Percentiles rank a stretch among this genome's conserved stretches.
These are phyloP conservation scores for Fusarium sp. DNA, from an alignment of 2,329 filamentous ascomycete species.

Conservation along the genomic window DNA sequence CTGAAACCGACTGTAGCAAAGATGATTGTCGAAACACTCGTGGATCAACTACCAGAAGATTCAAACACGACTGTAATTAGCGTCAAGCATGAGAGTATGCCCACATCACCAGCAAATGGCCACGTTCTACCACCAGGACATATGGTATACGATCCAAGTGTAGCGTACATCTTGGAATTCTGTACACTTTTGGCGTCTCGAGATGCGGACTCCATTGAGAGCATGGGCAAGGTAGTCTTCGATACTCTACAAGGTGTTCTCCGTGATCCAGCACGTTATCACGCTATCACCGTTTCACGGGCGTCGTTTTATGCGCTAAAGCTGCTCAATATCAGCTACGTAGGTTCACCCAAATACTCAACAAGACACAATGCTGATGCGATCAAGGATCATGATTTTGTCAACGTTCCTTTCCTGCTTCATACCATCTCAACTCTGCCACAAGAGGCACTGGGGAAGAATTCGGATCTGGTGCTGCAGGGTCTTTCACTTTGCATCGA, in stretches of 20 bases:
- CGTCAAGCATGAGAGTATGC: slow-evolving; percentile 86
- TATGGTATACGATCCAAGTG: slow-evolving; percentile 83
- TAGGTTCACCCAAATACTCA: slow-evolving; percentile 61
- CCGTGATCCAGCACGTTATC: slow-evolving; percentile 81
- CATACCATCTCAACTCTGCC: slow-evolving; percentile 92
- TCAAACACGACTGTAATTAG: slow-evolving; percentile 81
- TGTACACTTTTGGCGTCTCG: slow-evolving; percentile 84
- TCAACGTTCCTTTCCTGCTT: slow-evolving; percentile 90
- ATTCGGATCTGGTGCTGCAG: slow-evolving; percentile 80
- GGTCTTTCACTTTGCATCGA: slow-evolving; percentile 85
- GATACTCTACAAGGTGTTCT: slow-evolving; percentile 85
- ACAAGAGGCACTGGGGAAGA: slow-evolving; percentile 79
- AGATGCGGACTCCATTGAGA: slow-evolving; percentile 77
- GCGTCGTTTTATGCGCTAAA: slow-evolving; percentile 88
- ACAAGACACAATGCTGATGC: slow-evolving; percentile 36
- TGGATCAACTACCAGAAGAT: slow-evolving; percentile 89
- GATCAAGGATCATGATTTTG: slow-evolving; percentile 83
- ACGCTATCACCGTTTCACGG: slow-evolving; percentile 85
- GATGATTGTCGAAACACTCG: slow-evolving; percentile 73
- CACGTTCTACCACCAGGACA: slow-evolving; percentile 50
- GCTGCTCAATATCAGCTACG: slow-evolving; percentile 85
- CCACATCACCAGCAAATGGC: slow-evolving; percentile 70
- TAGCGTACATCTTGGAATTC: slow-evolving; percentile 92
- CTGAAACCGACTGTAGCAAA: slow-evolving; percentile 52
- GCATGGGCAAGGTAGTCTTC: slow-evolving; percentile 82